These are phyloP conservation scores for Kregervanrija pseudodelftensis DNA, from an alignment of 805 yeast species.

Conservation along the genomic window DNA sequence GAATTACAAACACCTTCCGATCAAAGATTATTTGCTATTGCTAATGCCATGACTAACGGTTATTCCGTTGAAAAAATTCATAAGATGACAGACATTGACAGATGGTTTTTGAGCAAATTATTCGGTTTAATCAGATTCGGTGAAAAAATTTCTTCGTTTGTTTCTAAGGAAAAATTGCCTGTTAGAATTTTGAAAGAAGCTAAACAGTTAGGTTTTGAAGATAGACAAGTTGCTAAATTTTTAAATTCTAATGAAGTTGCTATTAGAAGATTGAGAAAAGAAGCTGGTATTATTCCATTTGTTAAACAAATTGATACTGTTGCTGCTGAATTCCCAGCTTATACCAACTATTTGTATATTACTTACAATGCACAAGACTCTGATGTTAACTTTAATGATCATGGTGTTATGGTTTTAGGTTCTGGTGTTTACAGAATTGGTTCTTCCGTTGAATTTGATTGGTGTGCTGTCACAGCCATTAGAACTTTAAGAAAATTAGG, in stretches of 20 bases:
- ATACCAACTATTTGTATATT: conserved; percentile 87
- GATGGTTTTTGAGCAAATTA: conserved; percentile 91
- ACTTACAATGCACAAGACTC: conserved; percentile 89
- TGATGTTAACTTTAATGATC: conserved; percentile 83
- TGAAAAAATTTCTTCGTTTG: conserved; percentile 48
- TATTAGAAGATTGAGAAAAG: conserved; percentile 81
- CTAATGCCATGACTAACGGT: conserved; percentile 85
- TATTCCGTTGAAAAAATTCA: conserved; percentile 90
- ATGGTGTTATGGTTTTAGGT: conserved; percentile 93
- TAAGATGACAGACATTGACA: conserved; percentile 85
- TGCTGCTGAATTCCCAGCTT: conserved; percentile 98
- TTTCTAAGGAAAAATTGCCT: conserved; percentile 57
- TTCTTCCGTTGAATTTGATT: conserved; percentile 96
- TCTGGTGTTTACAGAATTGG: conserved; percentile 99
- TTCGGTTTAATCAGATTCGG: conserved; percentile 69
- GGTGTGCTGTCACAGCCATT: conserved; percentile 98
- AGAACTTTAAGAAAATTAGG: conserved; percentile 86
- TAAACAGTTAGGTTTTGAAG: conserved; percentile 94
- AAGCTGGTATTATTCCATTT: conserved; percentile 79
- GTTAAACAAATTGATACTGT: conserved; percentile 97
- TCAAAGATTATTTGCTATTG: conserved; percentile 92
- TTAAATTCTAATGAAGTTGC: conserved; percentile 87
- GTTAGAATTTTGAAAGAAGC: conserved; percentile 65
- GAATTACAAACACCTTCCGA: conserved; percentile 97
- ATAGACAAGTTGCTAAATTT: conserved; percentile 89